A percentile compares a stretch with the other conserved stretches of the same genome.
phyloP scores from a whole-genome alignment of 805 yeast species.

The Schizosaccharomyces octosporus region DNA sequence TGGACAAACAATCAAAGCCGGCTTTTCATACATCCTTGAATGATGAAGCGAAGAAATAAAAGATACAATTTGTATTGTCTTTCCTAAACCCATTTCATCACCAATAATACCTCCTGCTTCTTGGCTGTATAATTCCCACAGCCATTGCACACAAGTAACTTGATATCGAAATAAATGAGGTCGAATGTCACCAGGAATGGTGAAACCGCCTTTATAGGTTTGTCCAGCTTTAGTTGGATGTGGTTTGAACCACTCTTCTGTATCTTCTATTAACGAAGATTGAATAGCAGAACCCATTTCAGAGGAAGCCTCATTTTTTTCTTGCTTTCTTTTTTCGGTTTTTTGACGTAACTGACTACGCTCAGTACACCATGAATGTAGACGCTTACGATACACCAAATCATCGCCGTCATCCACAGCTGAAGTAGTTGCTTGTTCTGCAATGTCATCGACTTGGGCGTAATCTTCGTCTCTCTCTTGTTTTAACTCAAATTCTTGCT shows the following conservation, averaged over 20 bases:
- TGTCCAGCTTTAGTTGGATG: conserved; percentile 66
- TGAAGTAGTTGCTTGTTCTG: conserved; percentile 5
- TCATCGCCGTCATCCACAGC: conserved; percentile 64
- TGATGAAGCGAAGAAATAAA: conserved; percentile 79
- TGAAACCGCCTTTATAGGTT: conserved; percentile 38
- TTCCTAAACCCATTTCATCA: conserved; percentile 96
- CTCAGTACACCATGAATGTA: conserved; percentile 28
- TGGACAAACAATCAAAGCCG: conserved; percentile 75
- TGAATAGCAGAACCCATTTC: conserved; percentile 17
- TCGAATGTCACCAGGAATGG: conserved; percentile 74
- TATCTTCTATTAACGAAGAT: conserved; percentile 5
- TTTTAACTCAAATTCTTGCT: neutral
- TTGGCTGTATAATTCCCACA: conserved; percentile 78
- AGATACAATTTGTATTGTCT: conserved; percentile 77
- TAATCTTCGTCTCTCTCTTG: conserved; percentile 16
- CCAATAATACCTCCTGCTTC: conserved; percentile 87
- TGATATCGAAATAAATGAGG: conserved; percentile 77
- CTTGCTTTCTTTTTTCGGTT: conserved; percentile 5
- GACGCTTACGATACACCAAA: conserved; percentile 29
- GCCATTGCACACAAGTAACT: conserved; percentile 91
- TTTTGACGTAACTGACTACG: conserved; percentile 11
- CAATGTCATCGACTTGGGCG: conserved; percentile 22
- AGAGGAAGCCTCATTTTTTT: conserved; percentile 5
- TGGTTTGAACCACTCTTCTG: conserved; percentile 41
- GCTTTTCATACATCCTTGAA: conserved; percentile 47